Evolutionary conservation across 2,329 filamentous ascomycete genomes (phyloP).

Genomic region (Dactylonectria macrodidyma): DNA sequence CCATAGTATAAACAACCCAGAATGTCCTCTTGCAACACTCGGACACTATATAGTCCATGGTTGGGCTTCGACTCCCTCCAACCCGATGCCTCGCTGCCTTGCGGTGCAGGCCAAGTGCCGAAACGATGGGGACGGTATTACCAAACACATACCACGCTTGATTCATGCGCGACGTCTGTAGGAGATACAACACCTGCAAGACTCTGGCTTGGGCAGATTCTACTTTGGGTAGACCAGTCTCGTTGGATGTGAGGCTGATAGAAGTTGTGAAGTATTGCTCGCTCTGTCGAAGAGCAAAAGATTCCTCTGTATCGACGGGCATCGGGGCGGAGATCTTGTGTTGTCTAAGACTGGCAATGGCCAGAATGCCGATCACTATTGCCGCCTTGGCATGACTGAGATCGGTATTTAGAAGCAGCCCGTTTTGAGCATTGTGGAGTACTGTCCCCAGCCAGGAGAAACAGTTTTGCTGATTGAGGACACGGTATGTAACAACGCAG

Average conservation of each 20-base stretch:
- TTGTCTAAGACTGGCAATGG: slow-evolving; percentile 62
- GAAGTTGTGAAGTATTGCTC: slow-evolving; percentile 47
- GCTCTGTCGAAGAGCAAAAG: slow-evolving; percentile 36
- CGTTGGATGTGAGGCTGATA: slow-evolving; percentile 38
- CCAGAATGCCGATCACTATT: slow-evolving; percentile 63
- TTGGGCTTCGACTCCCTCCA: slow-evolving; percentile 11
- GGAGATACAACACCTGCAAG: slow-evolving; percentile 42
- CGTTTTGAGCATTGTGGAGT: slow-evolving; percentile 53
- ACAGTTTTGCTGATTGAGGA: slow-evolving; percentile 67
- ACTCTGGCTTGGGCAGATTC: slow-evolving; percentile 42
- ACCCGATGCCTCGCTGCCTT: slow-evolving; percentile 28
- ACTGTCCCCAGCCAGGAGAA: slow-evolving; percentile 62
- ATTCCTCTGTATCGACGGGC: not conserved
- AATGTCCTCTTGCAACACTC: slow-evolving; percentile 71
- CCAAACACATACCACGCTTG: slow-evolving; percentile 47
- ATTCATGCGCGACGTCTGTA: slow-evolving; percentile 43
- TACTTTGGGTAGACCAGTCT: slow-evolving; percentile 46
- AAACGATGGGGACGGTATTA: slow-evolving; percentile 38
- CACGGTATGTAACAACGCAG: slow-evolving; percentile 71
- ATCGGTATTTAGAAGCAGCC: slow-evolving; percentile 53
- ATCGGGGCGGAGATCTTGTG: slow-evolving; percentile 51
- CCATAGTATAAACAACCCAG: slow-evolving; percentile 73
- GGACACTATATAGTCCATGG: slow-evolving; percentile 57
- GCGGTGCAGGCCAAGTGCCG: slow-evolving; percentile 39
- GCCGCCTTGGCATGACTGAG: slow-evolving; percentile 63